These are phyloP conservation scores for Aspergillus spinulosporus DNA, from an alignment of 2,329 filamentous ascomycete genomes.

Conservation along the genomic window DNA sequence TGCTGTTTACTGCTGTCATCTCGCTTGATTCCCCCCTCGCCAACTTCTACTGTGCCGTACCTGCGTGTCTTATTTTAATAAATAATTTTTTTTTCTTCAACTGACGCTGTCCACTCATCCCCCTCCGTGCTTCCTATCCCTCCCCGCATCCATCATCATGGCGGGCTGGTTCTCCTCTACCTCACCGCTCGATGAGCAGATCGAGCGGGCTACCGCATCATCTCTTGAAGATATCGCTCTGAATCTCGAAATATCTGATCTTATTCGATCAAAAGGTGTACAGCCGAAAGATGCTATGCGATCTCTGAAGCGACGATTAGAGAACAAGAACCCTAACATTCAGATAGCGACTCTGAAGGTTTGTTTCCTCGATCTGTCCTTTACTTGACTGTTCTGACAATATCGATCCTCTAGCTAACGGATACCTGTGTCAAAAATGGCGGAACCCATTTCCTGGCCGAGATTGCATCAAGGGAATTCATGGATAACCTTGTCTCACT, in stretches of 20 bases:
- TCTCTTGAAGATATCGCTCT: constrained; percentile 96
- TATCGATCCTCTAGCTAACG: constrained; percentile 65
- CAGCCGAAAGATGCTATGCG: constrained; percentile 98
- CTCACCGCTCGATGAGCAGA: constrained; percentile 92
- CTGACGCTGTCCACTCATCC: not conserved
- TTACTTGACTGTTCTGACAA: constrained; percentile 6
- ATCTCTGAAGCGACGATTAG: constrained; percentile 88
- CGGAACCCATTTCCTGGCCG: constrained; percentile 87
- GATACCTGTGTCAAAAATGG: constrained; percentile 99
- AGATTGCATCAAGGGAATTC: constrained; percentile 95
- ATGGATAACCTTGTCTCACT: constrained; percentile 96
- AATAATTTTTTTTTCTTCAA: not conserved
- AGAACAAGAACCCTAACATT: constrained; percentile 95
- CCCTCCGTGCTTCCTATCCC: not conserved
- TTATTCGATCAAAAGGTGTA: constrained; percentile 95
- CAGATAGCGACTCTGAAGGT: constrained; percentile 94
- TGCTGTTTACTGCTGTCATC: constrained; percentile 8
- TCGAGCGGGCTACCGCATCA: constrained; percentile 90
- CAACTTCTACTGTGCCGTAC: not conserved
- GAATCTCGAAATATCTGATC: constrained; percentile 96
- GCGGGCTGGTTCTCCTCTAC: constrained; percentile 95
- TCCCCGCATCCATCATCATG: constrained; percentile 60
- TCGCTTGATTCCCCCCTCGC: not conserved
- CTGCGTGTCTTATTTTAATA: not conserved
- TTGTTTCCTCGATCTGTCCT: constrained; percentile 30